These are phyloP conservation scores for Alectoria sarmentosa DNA, from an alignment of 495 filamentous ascomycete species.

Conservation along the genomic window DNA sequence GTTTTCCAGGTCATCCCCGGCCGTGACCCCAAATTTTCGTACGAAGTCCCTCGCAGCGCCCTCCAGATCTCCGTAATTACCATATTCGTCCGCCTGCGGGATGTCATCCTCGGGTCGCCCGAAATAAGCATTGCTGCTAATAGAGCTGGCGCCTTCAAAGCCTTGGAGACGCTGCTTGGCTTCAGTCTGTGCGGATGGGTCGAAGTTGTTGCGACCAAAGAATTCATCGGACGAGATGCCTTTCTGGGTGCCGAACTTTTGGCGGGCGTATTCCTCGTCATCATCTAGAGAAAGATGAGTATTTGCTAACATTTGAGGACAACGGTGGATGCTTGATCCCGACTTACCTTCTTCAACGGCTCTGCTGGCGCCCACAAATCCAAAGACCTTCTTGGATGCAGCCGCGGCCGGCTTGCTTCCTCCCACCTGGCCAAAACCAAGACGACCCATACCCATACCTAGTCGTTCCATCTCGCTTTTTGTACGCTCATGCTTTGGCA, in stretches of 20 bases:
- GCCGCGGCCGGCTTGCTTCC: constrained; percentile 52
- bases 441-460: constrained; percentile 79
- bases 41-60: constrained; percentile 91
- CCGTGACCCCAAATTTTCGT: constrained; percentile 87
- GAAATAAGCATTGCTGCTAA: constrained; percentile 96
- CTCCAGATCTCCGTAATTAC: constrained; percentile 76
- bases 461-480: constrained; percentile 79
- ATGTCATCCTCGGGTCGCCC: constrained; percentile 74
- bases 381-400: constrained; percentile 73
- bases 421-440: constrained; percentile 88
- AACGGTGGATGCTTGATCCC: constrained; percentile 5
- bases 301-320: neutral
- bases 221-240: constrained; percentile 97
- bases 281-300: constrained; percentile 44
- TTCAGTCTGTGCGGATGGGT: constrained; percentile 72
- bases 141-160: constrained; percentile 87
- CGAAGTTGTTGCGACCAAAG: constrained; percentile 84
- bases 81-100: constrained; percentile 49
- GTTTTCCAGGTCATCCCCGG: constrained; percentile 91
- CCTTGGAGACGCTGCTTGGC: constrained; percentile 79
- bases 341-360: constrained; percentile 61
- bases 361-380: constrained; percentile 68
- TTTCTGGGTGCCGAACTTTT: constrained; percentile 87
- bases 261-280: constrained; percentile 63
- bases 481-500: constrained; percentile 46